Evolutionary conservation across 331 rosid genomes (phyloP), one percentile per base, ranked within the genome.

Genomic region (Quercus lobata): DNA sequence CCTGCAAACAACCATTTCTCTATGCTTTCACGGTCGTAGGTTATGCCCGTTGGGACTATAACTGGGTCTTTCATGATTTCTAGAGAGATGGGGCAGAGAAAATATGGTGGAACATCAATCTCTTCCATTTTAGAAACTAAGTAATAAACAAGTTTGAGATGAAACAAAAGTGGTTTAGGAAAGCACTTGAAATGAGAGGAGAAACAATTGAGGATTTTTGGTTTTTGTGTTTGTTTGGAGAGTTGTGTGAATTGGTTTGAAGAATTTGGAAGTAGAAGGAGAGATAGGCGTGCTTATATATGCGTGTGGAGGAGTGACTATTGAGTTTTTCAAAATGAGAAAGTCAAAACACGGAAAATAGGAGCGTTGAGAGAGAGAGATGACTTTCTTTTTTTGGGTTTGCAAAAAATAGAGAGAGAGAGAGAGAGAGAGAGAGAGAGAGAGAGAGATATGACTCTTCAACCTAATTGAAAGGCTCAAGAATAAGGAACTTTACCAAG

Each of bases 41-140:
- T 91, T 46, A 92, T 91, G 4, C 98, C 98, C 0, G 97, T 85
- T 9, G 92, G 80, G 57, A 92, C 79, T 0, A 88, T 91, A 6
- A 92, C 97, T 0, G 98, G 98, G 54, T 95, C 98, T 52, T 90
- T 92, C 98, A 95, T 95, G 84, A 92, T 85, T 29, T 92, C 84
- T 0, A 95, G 80, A 11, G 98, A 92, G 35, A 95, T 88, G 2
- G 98, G 98, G 79, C 97, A 95, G 21, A 91, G 72, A 15, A 89
- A 92, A 58, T 86, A 92, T 0, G 88, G 79, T 57, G 98, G 95
- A 73, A 95, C 86, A 1, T 92, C 98, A n/a, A 88, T 86, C 11
- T 90, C 92, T 1, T 87, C 93, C 97, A 90, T 91, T 16, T 32
- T 14, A 57, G 17, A 4, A 44, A 46, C 11, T 16, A 41, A 62